These are phyloP conservation scores for Xanthoceras sorbifolium DNA, from an alignment of 345 rosid genomes.

Conservation along the genomic window DNA sequence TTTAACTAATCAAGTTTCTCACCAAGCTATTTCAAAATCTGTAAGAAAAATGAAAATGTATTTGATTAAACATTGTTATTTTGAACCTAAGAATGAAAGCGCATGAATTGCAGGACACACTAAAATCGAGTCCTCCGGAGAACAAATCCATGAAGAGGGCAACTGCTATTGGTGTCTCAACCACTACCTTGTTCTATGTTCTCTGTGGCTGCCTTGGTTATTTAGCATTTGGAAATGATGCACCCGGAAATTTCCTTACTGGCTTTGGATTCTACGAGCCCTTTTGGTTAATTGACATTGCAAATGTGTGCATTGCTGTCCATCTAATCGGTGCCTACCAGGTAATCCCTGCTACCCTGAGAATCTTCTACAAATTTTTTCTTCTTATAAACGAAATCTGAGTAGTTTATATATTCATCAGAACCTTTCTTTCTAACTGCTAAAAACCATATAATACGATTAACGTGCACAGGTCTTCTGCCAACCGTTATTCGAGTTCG, in stretches of 20 bases:
- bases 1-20: no score
- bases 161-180: slow-evolving; percentile 46
- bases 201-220: slow-evolving; percentile 82
- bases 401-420: no score
- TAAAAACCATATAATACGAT: neutral
- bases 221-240: slow-evolving; percentile 81
- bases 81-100: neutral
- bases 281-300: slow-evolving; percentile 79
- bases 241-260: slow-evolving; percentile 88
- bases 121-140: slow-evolving; percentile 65
- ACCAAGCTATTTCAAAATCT: no score
- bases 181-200: slow-evolving; percentile 72
- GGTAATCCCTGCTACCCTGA: slow-evolving; percentile 33
- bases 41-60: no score
- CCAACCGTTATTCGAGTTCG: slow-evolving; percentile 68
- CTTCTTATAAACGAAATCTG: no score
- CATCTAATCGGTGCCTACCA: slow-evolving; percentile 90
- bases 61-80: no score
- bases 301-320: slow-evolving; percentile 77
- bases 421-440: no score
- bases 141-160: slow-evolving; percentile 75
- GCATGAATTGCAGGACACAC: slow-evolving; percentile 46
- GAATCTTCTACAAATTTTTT: no score
- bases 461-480: slow-evolving; percentile 53
- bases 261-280: slow-evolving; percentile 92